Percentiles rank a stretch among this genome's conserved stretches.
phyloP scores from a whole-genome alignment of 257 asterid species.

The Primulina tabacum region DNA sequence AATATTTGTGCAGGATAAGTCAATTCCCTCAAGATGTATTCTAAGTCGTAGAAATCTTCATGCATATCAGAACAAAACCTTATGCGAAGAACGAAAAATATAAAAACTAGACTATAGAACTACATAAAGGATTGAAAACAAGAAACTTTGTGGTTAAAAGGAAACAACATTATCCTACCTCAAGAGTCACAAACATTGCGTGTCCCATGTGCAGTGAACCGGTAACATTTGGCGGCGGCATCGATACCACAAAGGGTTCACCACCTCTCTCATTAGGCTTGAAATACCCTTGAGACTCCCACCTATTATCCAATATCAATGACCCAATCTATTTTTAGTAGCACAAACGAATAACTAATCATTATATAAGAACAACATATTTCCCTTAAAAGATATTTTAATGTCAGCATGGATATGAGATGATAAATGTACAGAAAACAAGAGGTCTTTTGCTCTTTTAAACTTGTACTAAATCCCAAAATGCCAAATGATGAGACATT shows the following conservation, averaged over 20 bases:
- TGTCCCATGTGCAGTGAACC: slow-evolving; percentile 99
- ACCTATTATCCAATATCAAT: slow-evolving; percentile 55
- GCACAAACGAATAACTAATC: neutral
- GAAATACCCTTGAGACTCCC: slow-evolving; percentile 99
- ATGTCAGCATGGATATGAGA: slow-evolving; percentile 11
- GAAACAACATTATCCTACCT: slow-evolving; percentile 47
- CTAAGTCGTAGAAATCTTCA: neutral
- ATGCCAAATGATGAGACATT: neutral
- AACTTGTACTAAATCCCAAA: neutral
- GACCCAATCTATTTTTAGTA: slow-evolving; percentile 12
- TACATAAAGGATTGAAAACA: slow-evolving; percentile 10
- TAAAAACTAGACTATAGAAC: no score
- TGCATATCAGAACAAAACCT: neutral
- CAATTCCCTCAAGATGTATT: neutral
- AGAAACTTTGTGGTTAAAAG: slow-evolving; percentile 16
- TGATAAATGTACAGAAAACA: neutral
- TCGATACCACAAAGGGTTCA: slow-evolving; percentile 79
- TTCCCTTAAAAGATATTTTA: neutral
- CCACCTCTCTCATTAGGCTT: slow-evolving; percentile 72
- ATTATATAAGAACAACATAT: slow-evolving; percentile 15
- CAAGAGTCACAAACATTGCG: slow-evolving; percentile 99
- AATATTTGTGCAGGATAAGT: neutral
- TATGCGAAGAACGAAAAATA: no score
- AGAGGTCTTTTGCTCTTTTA: neutral
- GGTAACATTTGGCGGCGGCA: slow-evolving; percentile 99